Conservation (phyloP, 805 yeast species). For the Saccharomycopsis babjevae region DNA sequence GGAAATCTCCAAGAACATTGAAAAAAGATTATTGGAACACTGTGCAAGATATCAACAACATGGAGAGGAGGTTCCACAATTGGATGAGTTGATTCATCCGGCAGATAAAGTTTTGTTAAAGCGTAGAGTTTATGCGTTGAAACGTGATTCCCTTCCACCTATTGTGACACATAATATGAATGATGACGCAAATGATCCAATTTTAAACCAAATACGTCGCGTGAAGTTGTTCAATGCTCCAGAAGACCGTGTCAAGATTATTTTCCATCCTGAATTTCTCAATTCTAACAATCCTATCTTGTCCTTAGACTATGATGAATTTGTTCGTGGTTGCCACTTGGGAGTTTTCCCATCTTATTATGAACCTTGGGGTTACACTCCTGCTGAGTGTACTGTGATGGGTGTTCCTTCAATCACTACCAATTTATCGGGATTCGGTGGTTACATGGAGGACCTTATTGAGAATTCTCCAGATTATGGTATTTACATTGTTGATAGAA, state of each 20-base stretch:
- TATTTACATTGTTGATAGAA: conserved; percentile 91
- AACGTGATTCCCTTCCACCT: conserved; percentile 84
- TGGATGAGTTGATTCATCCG: conserved; percentile 76
- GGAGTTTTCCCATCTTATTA: conserved; percentile 98
- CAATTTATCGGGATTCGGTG: conserved; percentile 92
- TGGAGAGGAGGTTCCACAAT: conserved; percentile 60
- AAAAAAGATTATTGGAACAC: conserved; percentile 80
- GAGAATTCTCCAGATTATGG: conserved; percentile 94
- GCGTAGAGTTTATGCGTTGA: conserved; percentile 86
- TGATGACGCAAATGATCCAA: conserved; percentile 86
- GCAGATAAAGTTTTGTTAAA: conserved; percentile 83
- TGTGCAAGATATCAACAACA: conserved; percentile 59
- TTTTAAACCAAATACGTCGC: conserved; percentile 81
- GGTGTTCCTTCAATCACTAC: conserved; percentile 98
- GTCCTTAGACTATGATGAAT: conserved; percentile 91
- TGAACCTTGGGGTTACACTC: conserved; percentile 99
- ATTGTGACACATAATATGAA: conserved; percentile 95
- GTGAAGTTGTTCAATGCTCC: conserved; percentile 86
- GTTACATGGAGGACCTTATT: conserved; percentile 96
- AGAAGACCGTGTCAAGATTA: conserved; percentile 84
- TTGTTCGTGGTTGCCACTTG: conserved; percentile 94
- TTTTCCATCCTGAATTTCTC: conserved; percentile 95
- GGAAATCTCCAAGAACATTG: conserved; percentile 80
- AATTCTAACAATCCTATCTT: conserved; percentile 91
- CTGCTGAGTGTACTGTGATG: conserved; percentile 99